Evolutionary conservation across 345 rosid genomes (phyloP).

Genomic region (Erucastrum elatum): DNA sequence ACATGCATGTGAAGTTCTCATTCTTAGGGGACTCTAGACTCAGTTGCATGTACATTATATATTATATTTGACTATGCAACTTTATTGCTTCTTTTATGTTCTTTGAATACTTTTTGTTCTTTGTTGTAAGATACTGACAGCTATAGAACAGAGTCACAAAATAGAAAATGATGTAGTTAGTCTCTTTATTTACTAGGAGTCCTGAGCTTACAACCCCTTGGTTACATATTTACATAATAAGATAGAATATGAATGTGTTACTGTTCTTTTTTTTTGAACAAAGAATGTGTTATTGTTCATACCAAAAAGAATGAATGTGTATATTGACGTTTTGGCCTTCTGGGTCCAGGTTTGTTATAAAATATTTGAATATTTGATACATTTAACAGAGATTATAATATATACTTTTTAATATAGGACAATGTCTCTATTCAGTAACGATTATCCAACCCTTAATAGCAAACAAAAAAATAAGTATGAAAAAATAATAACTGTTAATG

Average conservation of each 20-base stretch:
- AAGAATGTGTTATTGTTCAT: not conserved
- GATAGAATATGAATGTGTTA: not conserved
- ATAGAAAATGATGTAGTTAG: not conserved
- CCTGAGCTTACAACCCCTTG: not conserved
- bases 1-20: slow-evolving; percentile 35
- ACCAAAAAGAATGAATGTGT: too few species aligned
- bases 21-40: slow-evolving; percentile 10
- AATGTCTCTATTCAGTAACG: not conserved
- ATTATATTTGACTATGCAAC: slow-evolving; percentile 1
- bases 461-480: too few species aligned
- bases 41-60: slow-evolving; percentile 19
- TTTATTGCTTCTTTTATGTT: not conserved
- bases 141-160: not conserved
- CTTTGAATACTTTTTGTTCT: not conserved
- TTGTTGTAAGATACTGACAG: not conserved
- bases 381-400: not conserved
- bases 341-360: not conserved
- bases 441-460: too few species aligned
- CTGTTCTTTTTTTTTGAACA: too few species aligned
- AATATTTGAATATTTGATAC: not conserved
- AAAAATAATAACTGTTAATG: not conserved
- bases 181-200: not conserved
- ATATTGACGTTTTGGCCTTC: not conserved
- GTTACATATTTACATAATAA: not conserved
- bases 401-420: not conserved